Evolutionary conservation across 768 basidiomycete species (phyloP).

Genomic region (Naganishia vishniacii): DNA sequence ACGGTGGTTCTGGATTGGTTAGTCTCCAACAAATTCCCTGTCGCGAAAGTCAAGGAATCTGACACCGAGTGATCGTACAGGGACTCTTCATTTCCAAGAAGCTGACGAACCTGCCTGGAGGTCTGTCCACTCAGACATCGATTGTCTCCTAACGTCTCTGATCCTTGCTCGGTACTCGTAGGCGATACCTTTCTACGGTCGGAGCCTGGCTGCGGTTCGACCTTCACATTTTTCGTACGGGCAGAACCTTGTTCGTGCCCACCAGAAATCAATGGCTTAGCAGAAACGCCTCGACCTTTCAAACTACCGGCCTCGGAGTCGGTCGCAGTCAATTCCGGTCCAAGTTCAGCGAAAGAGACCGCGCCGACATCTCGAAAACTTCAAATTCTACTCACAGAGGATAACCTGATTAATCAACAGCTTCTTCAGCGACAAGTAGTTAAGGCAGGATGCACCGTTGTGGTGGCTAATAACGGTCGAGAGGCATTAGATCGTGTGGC

Average conservation of each 20-base stretch:
- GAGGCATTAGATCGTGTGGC: conserved; percentile 28
- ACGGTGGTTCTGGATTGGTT: conserved; percentile 35
- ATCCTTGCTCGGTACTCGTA: neutral
- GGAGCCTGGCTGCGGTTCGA: conserved; percentile 24
- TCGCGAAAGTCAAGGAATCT: too few relatives aligned
- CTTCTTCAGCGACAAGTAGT: conserved; percentile 23
- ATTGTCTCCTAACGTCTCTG: neutral
- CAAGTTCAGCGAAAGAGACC: neutral
- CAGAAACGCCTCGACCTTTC: neutral
- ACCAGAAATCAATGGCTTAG: neutral
- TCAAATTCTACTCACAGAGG: conserved; percentile 24
- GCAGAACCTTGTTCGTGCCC: conserved; percentile 16
- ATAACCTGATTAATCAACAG: conserved; percentile 28
- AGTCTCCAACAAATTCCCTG: neutral
- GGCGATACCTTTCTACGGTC: conserved; percentile 33
- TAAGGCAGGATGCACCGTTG: conserved; percentile 27
- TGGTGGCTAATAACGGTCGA: conserved; percentile 26
- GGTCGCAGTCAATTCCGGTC: too few relatives aligned
- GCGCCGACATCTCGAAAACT: neutral
- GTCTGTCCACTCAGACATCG: neutral
- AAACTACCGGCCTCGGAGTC: neutral
- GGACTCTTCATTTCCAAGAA: conserved; percentile 37
- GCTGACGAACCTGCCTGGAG: conserved; percentile 29
- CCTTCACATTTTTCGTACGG: conserved; percentile 29
- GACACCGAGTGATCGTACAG: neutral